Evolutionary conservation across 306 rosid species (phyloP), one percentile per base, ranked within the genome.

Genomic region (Quercus mongolica): DNA sequence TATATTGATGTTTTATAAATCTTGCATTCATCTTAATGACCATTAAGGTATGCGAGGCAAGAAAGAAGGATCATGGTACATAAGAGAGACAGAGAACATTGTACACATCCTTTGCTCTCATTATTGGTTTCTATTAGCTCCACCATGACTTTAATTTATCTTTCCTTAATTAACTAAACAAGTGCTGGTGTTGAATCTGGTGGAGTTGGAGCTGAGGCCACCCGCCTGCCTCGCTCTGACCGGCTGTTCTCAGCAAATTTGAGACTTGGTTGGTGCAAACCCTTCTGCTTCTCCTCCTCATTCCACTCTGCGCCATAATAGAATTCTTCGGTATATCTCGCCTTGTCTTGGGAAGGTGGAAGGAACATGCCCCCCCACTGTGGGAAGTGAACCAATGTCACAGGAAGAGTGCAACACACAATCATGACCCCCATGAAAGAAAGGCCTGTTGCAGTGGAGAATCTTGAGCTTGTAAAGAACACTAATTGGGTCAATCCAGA

Each of bases 281-380:
- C 95, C 76, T 87, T 90, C 35, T 82, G 68, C 75, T 77, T 90
- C 83, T 92, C 99, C 3, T 80, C 97, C 5, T 91, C 90, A 1
- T 80, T 87, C 97, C 99, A 94, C 52, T 94, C 99, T 41, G 97
- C 74, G 0, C 79, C 87, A 8, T 94, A 92, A 61, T 94, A 92
- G 23, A 58, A 41, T 55, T 94, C 95, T 21, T 94, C 97, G 0
- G 84, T 86, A 2, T 87, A 80, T 64, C 85, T 93, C 1, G 44
- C 63, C 0, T 78, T 74, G 6, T 92, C 89, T 72, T 90, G 90
- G 1, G 97, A 87, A 2, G 97, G 84, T 17, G 97, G 92, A 4
- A 84, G 5, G 71, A 94, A 89, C 97, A 94, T 92, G 85, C 97
- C 14, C 1, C 99, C 99, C 97, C 99, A 94, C 65, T 92, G 97